phyloP scores from a whole-genome alignment of 2,329 filamentous ascomycete species.

The Coniella lustricola region DNA sequence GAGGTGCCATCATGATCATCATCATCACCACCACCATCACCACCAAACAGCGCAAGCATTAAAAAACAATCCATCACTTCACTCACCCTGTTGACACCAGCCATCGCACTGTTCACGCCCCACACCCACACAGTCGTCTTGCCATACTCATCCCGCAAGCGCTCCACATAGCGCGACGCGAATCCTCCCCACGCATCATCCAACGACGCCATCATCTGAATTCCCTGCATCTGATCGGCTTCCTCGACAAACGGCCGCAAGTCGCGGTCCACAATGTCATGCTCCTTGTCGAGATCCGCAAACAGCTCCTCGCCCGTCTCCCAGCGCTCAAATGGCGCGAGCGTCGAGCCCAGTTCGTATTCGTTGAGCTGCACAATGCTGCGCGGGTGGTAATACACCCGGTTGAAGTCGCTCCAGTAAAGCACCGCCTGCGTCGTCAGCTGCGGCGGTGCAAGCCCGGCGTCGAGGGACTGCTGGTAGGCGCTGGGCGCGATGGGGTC shows the following conservation, averaged over 20 bases:
- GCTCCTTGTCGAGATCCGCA: conserved; percentile 63
- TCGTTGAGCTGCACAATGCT: conserved; percentile 84
- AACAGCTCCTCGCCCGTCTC: conserved; percentile 69
- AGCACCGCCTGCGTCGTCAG: conserved; percentile 68
- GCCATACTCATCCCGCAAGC: conserved; percentile 81
- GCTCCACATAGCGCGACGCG: conserved; percentile 64
- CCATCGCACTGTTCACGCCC: conserved; percentile 62
- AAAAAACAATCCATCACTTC: no score
- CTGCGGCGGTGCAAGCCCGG: conserved; percentile 55
- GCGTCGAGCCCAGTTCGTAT: conserved; percentile 71
- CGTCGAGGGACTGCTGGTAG: conserved; percentile 75
- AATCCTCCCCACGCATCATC: conserved; percentile 83
- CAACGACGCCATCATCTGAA: conserved; percentile 66
- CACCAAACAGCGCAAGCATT: no score
- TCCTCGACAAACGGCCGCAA: conserved; percentile 84
- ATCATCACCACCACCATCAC: no score
- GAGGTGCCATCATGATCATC: no score
- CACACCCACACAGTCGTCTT: conserved; percentile 84
- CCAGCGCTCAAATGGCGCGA: conserved; percentile 80
- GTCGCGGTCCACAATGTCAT: conserved; percentile 86
- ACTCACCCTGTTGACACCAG: conserved; percentile 45
- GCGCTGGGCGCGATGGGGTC: conserved; percentile 59
- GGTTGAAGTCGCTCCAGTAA: conserved; percentile 95
- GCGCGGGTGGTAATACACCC: conserved; percentile 80
- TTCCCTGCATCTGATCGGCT: conserved; percentile 82